phyloP scores from a whole-genome alignment of 139 green algal genomes.

The Axilococcus clingmanii region DNA sequence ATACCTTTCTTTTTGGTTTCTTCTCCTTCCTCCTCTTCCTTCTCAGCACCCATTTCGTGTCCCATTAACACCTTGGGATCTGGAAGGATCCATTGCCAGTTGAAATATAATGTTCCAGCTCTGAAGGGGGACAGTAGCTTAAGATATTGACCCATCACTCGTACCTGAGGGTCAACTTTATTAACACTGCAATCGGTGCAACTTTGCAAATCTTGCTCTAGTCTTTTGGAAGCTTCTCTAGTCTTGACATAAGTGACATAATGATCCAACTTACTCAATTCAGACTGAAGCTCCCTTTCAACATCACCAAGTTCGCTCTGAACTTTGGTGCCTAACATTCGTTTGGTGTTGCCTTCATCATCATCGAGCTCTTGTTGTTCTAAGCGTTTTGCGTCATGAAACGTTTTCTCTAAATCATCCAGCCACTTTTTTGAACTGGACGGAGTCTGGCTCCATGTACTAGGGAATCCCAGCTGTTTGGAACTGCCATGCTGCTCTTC shows the following conservation, averaged over 20 bases:
- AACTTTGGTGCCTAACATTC: background rate
- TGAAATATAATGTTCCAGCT: too few relatives aligned
- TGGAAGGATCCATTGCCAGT: too few relatives aligned
- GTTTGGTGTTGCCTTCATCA: background rate
- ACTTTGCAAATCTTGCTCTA: background rate
- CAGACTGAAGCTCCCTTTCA: background rate
- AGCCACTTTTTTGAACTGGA: too few relatives aligned
- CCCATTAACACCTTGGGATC: too few relatives aligned
- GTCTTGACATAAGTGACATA: background rate
- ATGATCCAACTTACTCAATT: background rate
- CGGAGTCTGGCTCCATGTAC: too few relatives aligned
- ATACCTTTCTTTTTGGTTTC: background rate
- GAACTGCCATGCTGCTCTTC: too few relatives aligned
- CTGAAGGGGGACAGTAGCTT: too few relatives aligned
- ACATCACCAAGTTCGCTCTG: background rate
- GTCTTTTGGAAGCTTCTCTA: background rate
- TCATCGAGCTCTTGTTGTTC: background rate
- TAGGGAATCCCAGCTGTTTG: too few relatives aligned
- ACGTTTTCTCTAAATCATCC: background rate
- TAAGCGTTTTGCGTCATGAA: background rate
- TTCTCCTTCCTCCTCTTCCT: background rate
- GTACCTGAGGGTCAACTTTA: too few relatives aligned
- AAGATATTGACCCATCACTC: too few relatives aligned
- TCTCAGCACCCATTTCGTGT: too few relatives aligned
- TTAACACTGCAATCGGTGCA: too few relatives aligned